Base-by-base conservation (phyloP, 179 eudicot species). In the Carnegiea gigantea region DNA sequence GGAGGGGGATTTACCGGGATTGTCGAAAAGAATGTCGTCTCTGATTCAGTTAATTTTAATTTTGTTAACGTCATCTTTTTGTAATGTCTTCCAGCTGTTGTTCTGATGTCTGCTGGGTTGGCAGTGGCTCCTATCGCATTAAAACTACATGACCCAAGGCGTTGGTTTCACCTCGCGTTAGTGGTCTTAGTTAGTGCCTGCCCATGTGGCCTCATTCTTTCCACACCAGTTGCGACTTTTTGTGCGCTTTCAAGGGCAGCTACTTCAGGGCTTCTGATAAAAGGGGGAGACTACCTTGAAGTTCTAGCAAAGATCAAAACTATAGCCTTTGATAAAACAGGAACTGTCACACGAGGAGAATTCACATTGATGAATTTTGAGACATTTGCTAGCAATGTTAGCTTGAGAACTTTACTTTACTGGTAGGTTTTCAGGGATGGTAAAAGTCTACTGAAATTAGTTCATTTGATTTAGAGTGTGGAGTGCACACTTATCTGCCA, bases 221-320 rank as follows among this genome's bases (percentile, higher is more conserved):
- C 98, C 6, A 95, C 98, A 4, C 98, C 98, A 0, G 97, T 95
- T 20, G 98, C 98, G 11, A 91, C 94, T 62, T 95, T 92, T 70
- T 93, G 98, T 83, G 98, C 98, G 7, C 91, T 95, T 70, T 93
- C 98, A 3, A 91, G 86, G 79, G 98, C 98, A 9, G 98, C 98
- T 21, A 90, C 91, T 17, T 81, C 89, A 4, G 98, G 98, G 24
- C 85, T 95, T 70, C 82, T 95, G 51, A 89, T 95, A 75, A 95
- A 93, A 87, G 98, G 98, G 15, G 98, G 94, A 70, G 95, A 93
- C 77, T 87, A 92, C 83, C 90, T 95, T 15, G 98, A 95, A 81
- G 86, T 88, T 40, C 91, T 95, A 15, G 89, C 98, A 1, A 87
- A 87, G 82, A 77, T 92, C 49, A 92, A 92, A 81, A 78, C 85